Evolutionary conservation across 2,329 filamentous ascomycete genomes (phyloP), one percentile per base, ranked within the genome.

Genomic region (Chaetothyriales sp.): DNA sequence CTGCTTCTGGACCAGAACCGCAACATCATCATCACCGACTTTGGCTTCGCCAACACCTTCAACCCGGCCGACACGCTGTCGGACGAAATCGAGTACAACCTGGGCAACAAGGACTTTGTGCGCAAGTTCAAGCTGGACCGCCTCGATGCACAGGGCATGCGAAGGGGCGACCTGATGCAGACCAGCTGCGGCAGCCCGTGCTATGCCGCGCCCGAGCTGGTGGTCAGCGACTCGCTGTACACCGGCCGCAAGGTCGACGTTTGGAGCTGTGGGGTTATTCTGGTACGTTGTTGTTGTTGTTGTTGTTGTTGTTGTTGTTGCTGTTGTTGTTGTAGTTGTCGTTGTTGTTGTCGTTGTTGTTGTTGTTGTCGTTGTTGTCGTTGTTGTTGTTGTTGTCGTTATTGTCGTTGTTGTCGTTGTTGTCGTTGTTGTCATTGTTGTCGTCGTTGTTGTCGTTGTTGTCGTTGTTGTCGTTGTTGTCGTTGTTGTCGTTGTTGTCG

Each of bases 1-100:
- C 69, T 98, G 62, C 77, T 98, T 40, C 77, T 98, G 49, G 92
- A 98, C 69, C 84, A 90, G 57, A 95, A 98, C 66, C 85, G 89
- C 57, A 98, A 98, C 73, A 97, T 98, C 64, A 98, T 98, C 70
- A 98, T 98, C 65, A 98, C 92, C 15, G 92, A 98, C 70, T 98
- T 98, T 69, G 92, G 92, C 18, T 98, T 98, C 66, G 92, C 92
- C 60, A 98, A 98, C 69, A 97, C 89, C 0, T 98, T 98, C 65
- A 86, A 95, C 64, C 81, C 92, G 0, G 72, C 75, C 37, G 92
- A 98, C 64, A 89, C 95, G 66, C 76, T 98, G 43, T 81, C 80
- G 4, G 88, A 95, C 54, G 89, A 95, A 54, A 85, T 95, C 59
- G 92, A 97, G 68, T 80, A 88, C 62, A 86, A 89, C 57, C 73